Conservation (phyloP, 177 flowering plant genomes). For the Tripterygium wilfordii region DNA sequence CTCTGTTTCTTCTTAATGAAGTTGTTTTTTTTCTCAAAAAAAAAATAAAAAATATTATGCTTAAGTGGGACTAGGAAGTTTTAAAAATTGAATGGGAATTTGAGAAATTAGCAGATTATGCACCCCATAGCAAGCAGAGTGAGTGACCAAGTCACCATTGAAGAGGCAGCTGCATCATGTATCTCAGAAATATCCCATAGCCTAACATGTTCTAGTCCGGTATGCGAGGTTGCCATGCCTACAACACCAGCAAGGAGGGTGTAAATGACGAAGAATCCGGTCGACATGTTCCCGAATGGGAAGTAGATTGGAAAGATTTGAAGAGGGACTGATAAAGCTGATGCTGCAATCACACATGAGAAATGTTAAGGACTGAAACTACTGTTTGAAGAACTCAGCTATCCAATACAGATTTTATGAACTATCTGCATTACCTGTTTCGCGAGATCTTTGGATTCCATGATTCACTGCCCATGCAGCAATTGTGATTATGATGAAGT, state of each 20-base stretch:
- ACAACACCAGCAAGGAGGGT: slow-evolving; percentile 75
- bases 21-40: no score
- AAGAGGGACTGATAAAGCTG: slow-evolving; percentile 42
- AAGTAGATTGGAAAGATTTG: slow-evolving; percentile 68
- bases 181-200: slow-evolving; percentile 37
- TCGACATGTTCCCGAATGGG: slow-evolving; percentile 83
- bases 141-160: slow-evolving; percentile 52
- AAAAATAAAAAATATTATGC: no score
- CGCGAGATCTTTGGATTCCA: slow-evolving; percentile 47
- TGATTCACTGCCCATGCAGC: slow-evolving; percentile 77
- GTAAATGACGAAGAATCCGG: slow-evolving; percentile 65
- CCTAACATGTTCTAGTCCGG: slow-evolving; percentile 46
- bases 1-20: no score
- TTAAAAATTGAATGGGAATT: no score
- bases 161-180: slow-evolving; percentile 57
- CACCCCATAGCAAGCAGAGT: slow-evolving; percentile 98
- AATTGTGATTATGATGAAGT: slow-evolving; percentile 39
- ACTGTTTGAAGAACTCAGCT: no score
- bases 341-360: slow-evolving; percentile 39
- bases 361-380: no score
- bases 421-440: slow-evolving; percentile 41
- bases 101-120: no score
- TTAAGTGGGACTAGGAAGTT: no score
- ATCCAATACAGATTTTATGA: background rate
- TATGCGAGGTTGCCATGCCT: slow-evolving; percentile 57